A percentile compares a stretch with the other conserved stretches of the same genome.
Conservation (phyloP, 2,329 filamentous ascomycete species). For the Neurospora sp. region DNA sequence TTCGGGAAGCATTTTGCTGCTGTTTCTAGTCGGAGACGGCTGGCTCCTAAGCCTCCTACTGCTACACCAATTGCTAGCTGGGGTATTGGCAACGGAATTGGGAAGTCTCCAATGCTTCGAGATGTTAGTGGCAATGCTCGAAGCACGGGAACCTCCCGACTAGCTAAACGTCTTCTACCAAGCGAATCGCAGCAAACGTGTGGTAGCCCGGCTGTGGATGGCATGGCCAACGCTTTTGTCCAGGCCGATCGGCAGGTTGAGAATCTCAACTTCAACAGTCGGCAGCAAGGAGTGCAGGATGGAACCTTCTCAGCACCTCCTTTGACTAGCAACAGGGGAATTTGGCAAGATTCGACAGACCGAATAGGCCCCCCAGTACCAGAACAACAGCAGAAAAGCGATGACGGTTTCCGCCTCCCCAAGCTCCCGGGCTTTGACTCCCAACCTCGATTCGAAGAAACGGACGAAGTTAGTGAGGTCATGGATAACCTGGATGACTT, state of each 20-base stretch:
- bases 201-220: constrained; percentile 30
- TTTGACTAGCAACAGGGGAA: too few species aligned
- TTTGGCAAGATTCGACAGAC: background rate
- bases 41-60: background rate
- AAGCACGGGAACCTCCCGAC: background rate
- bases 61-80: background rate
- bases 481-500: constrained; percentile 37
- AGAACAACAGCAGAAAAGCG: background rate
- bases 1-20: constrained; percentile 40
- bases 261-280: background rate
- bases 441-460: background rate
- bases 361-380: background rate
- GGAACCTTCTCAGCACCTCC: background rate
- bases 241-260: constrained; percentile 27
- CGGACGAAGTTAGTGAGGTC: constrained; percentile 34
- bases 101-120: background rate
- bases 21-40: constrained; percentile 26
- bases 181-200: constrained; percentile 31
- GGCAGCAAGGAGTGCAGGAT: background rate
- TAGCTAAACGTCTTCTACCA: constrained; percentile 23
- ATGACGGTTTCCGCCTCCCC: background rate
- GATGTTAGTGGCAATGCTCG: background rate
- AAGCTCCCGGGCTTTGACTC: background rate
- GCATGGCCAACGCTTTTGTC: constrained; percentile 40
- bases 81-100: background rate